phyloP scores from a whole-genome alignment of 257 asterid genomes.

The Solanum sitiens region DNA sequence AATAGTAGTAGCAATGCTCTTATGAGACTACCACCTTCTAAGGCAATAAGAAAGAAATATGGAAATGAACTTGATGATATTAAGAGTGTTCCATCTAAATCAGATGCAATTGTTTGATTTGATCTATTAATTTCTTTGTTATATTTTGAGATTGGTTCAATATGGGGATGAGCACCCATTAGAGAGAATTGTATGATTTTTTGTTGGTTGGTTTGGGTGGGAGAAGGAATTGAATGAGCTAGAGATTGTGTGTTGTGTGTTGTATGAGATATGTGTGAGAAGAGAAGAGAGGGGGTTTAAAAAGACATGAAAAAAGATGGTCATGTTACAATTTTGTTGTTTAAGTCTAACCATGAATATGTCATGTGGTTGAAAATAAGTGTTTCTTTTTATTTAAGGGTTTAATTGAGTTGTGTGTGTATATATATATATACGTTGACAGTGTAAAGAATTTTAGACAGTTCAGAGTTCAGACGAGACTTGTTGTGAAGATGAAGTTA shows the following conservation, averaged over 20 bases:
- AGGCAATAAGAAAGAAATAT: slow-evolving; percentile 68
- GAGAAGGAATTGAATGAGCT: background rate
- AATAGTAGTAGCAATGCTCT: slow-evolving; percentile 51
- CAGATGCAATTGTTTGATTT: slow-evolving; percentile 62
- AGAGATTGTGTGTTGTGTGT: background rate
- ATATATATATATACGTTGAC: background rate
- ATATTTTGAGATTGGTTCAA: slow-evolving; percentile 52
- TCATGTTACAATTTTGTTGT: slow-evolving; percentile 6
- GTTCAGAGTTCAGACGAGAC: background rate
- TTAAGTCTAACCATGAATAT: slow-evolving; percentile 18
- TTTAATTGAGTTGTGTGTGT: background rate
- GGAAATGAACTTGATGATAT: slow-evolving; percentile 58
- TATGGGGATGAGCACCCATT: slow-evolving; percentile 41
- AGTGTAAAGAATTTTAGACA: background rate
- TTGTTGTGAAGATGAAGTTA: background rate
- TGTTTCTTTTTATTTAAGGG: background rate
- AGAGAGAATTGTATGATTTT: background rate
- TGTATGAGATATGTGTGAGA: background rate
- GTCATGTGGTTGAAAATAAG: slow-evolving; percentile 20
- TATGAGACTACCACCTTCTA: slow-evolving; percentile 72
- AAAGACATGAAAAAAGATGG: slow-evolving; percentile 31
- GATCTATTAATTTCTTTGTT: slow-evolving; percentile 31
- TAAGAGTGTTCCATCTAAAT: slow-evolving; percentile 76
- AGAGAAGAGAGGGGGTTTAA: slow-evolving; percentile 39
- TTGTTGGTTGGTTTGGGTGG: background rate